phyloP scores from a whole-genome alignment of 495 filamentous ascomycete species.

The Penicillium odoratum region DNA sequence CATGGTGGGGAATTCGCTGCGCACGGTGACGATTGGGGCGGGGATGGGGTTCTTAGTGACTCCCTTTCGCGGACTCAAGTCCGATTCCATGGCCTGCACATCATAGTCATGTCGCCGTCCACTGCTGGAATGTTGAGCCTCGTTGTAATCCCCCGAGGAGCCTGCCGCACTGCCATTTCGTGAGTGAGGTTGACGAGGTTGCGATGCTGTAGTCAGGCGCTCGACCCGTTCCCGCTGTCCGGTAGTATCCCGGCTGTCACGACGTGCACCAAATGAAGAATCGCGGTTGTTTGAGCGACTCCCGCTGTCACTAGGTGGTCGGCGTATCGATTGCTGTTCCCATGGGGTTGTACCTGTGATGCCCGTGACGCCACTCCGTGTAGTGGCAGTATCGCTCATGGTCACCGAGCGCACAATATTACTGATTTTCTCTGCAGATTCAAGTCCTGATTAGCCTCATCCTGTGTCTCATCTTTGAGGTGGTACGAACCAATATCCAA shows the following conservation, averaged over 20 bases:
- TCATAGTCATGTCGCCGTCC: slow-evolving; percentile 88
- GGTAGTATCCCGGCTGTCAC: slow-evolving; percentile 59
- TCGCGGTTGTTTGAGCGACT: slow-evolving; percentile 29
- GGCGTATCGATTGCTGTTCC: slow-evolving; percentile 54
- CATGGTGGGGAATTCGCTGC: slow-evolving; percentile 95
- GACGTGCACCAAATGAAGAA: slow-evolving; percentile 36
- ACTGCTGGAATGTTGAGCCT: slow-evolving; percentile 49
- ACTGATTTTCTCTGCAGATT: slow-evolving; percentile 83
- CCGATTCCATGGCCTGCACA: slow-evolving; percentile 93
- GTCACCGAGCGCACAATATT: slow-evolving; percentile 88
- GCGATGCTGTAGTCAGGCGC: slow-evolving; percentile 53
- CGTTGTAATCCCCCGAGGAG: slow-evolving; percentile 74
- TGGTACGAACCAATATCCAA: slow-evolving; percentile 78
- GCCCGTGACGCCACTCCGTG: slow-evolving; percentile 52
- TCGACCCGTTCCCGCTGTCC: slow-evolving; percentile 56
- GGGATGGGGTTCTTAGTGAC: slow-evolving; percentile 88
- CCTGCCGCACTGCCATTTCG: slow-evolving; percentile 76
- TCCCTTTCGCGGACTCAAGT: slow-evolving; percentile 66
- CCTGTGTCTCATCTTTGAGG: neutral
- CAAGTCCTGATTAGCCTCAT: neutral
- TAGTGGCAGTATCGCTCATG: slow-evolving; percentile 57
- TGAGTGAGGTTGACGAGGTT: slow-evolving; percentile 50
- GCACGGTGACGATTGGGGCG: slow-evolving; percentile 83
- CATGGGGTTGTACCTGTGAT: slow-evolving; percentile 60
- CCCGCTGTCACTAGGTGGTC: slow-evolving; percentile 48